These are phyloP conservation scores for Colletotrichum orchidophilum DNA, from an alignment of 2,329 filamentous ascomycete genomes.

Conservation along the genomic window DNA sequence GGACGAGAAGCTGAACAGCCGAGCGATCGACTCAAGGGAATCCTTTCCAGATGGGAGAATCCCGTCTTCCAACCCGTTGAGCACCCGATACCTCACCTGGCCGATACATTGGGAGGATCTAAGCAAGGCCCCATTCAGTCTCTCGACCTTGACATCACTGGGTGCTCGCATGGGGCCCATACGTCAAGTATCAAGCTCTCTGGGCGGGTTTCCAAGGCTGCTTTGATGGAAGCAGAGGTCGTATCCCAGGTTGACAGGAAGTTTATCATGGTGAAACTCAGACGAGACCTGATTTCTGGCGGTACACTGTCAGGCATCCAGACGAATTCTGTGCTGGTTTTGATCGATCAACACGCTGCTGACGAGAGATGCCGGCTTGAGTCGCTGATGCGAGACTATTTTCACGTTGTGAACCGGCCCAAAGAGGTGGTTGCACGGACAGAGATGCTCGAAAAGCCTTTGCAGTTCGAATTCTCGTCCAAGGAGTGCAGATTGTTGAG, in stretches of 20 bases:
- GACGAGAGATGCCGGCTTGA: constrained; percentile 90
- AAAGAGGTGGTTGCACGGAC: constrained; percentile 39
- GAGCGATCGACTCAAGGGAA: constrained; percentile 65
- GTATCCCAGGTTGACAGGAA: constrained; percentile 89
- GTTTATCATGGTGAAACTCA: constrained; percentile 79
- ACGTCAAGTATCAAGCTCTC: constrained; percentile 36
- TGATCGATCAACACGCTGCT: constrained; percentile 94
- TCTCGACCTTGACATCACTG: background rate
- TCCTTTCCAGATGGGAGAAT: constrained; percentile 77
- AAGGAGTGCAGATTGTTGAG: constrained; percentile 70
- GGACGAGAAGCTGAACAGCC: constrained; percentile 35
- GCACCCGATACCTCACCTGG: constrained; percentile 53
- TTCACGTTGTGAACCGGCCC: constrained; percentile 39
- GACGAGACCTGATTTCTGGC: background rate
- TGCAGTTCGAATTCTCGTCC: constrained; percentile 71
- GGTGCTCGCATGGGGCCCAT: background rate
- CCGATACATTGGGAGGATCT: constrained; percentile 34
- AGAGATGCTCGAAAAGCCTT: constrained; percentile 57
- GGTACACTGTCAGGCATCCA: background rate
- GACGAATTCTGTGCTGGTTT: constrained; percentile 67
- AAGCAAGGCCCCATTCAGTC: background rate
- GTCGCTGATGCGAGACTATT: constrained; percentile 67
- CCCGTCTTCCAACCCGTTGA: constrained; percentile 72
- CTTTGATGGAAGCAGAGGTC: constrained; percentile 68
- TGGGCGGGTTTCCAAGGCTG: constrained; percentile 68